These are phyloP conservation scores for Solanum infundibuliforme DNA, from an alignment of 257 asterid species.

Conservation along the genomic window DNA sequence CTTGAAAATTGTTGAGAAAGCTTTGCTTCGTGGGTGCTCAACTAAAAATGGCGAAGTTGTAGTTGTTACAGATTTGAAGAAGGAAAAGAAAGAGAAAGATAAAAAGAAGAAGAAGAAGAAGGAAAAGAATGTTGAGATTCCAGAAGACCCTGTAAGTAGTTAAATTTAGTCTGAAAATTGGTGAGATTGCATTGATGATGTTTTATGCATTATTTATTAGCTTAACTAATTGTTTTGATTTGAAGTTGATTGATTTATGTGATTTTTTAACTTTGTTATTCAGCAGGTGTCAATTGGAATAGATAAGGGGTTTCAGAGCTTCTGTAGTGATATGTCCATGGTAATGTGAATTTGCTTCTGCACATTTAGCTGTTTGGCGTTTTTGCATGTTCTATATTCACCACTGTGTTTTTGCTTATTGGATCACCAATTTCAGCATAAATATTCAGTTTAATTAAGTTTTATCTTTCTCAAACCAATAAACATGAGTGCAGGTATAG, in stretches of 20 bases:
- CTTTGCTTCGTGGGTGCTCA: constrained; percentile 25
- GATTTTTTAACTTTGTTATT: background rate
- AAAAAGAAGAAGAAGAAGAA: constrained; percentile 14
- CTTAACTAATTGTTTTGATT: background rate
- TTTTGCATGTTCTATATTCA: background rate
- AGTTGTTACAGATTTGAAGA: constrained; percentile 21
- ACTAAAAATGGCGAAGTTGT: constrained; percentile 5
- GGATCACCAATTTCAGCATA: background rate
- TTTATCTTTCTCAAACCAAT: background rate
- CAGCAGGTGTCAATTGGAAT: constrained; percentile 38
- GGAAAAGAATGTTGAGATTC: constrained; percentile 15
- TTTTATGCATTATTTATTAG: background rate
- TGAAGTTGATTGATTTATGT: background rate
- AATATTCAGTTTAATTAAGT: background rate
- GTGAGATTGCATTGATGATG: background rate
- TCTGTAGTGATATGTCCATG: constrained; percentile 54
- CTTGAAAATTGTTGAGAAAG: constrained; percentile 57
- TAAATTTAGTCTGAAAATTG: background rate
- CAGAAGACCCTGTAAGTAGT: constrained; percentile 26
- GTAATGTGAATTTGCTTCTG: constrained; percentile 18
- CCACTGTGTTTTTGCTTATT: background rate
- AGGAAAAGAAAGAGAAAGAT: constrained; percentile 27
- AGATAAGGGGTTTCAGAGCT: constrained; percentile 38
- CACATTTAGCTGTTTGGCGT: background rate
- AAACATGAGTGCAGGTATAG: background rate